Base-by-base conservation (phyloP, 129 eudicot genomes). In the Flaveria trinervia region DNA sequence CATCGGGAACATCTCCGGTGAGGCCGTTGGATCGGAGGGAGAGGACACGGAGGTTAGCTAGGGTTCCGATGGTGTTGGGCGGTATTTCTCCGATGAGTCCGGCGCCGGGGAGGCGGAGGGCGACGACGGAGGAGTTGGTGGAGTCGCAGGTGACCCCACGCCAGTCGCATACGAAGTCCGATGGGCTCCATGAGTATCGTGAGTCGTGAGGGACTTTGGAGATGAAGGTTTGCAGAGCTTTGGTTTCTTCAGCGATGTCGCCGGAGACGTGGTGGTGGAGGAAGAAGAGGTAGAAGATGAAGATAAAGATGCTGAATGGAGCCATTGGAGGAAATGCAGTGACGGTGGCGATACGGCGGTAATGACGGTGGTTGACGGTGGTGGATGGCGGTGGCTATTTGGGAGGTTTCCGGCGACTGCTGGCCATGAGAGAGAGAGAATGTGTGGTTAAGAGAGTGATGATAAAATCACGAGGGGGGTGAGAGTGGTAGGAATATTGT, bases 61-160 rank as follows among this genome's bases (percentile, higher is more conserved):
- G 73, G 0, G 80, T 82, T 0, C 96, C 89, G 23, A 94, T 70
- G 0, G 97, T 87, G 51, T 76, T 66, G 0, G 84, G 52, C 17
- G 98, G 97, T 22, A 94, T 91, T 33, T 8, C 45, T 0, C 98
- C 98, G 15, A 91, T 75, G 2, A 94, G 91, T 5, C 93, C 96
- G 12, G 80, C 80, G 1, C 90, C 98, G 6, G 98, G 98, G 45
- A 94, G 92, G 7, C 91, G 86, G 75, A 94, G 87, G 18, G 22
- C n/a, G 57, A 50, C 48, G n/a, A 94, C 93, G 49, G 85, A 86
- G 22, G 92, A 57, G 30, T 80, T 79, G 36, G 73, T 65, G 18
- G 89, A 5, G 82, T 91, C 92, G 77, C 99, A 94, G 1, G 67
- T 49, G 48, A 94, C 89, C 7, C 99, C 99, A 65, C 81, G 79